Base-by-base conservation (phyloP, 2,329 filamentous ascomycete species). In the Cladosporium sphaerospermum region DNA sequence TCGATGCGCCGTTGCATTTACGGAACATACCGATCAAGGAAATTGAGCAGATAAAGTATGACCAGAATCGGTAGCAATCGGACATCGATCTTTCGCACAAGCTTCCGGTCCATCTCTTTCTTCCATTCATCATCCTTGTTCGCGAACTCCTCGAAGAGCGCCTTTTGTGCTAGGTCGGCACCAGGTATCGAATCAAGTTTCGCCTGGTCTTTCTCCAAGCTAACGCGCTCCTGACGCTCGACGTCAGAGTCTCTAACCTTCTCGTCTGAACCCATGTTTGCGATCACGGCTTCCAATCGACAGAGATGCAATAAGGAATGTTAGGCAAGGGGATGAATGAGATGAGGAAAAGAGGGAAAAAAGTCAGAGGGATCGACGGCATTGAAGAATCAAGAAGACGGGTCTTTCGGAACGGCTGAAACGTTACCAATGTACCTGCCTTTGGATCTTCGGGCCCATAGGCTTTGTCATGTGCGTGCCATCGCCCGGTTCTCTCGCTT, bases 41-140 rank as follows among this genome's bases (percentile, higher is more conserved):
- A 89, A 70, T 89, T 89, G 72, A 86, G 76, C 65, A 89, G 87
- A 63, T 89, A 89, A 72, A 89, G 86, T 58, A 89, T 67, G 45
- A 89, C 80, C 54, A 89, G 73, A 69, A 83, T 83, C 0, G 85
- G 84, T 54, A 88, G 73, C 67, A 89, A 55, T 48, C 85, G 78
- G 16, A 77, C 61, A 64, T 90, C 87, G 52, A 90, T 82, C 71
- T 89, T 90, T 60, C 82, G 79, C 65, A 83, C 79, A 62, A 90
- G 71, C 16, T 70, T 75, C 48, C 68, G 73, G 63, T 88, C 84
- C 28, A 50, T 43, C 8, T 51, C 32, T 8, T 33, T 32, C n/a
- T 45, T 51, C 43, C 48, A 47, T 23, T 13, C 48, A 34, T 41
- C 48, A 23, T 53, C 50, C 33, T 47, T 45, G 36, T 41, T 42